Conservation (phyloP, 305 asterid genomes). For the Solanum hybrid region DNA sequence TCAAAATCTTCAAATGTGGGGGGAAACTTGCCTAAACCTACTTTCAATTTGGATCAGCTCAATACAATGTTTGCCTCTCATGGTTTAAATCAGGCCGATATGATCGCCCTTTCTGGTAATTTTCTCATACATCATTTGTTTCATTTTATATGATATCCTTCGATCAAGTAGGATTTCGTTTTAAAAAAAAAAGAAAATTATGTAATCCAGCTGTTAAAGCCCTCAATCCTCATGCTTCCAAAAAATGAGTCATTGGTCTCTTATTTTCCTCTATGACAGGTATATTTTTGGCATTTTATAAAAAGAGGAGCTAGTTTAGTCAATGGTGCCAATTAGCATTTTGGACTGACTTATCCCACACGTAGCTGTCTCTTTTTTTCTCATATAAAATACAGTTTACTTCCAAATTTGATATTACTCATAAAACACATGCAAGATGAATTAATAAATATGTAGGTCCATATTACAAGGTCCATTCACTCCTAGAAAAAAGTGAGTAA, state of each 20-base stretch:
- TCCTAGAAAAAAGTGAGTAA: neutral
- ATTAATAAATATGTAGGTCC: neutral
- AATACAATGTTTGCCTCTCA: conserved; percentile 44
- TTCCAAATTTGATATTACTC: neutral
- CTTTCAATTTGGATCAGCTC: conserved; percentile 53
- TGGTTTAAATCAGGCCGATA: conserved; percentile 50
- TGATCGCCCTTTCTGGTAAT: conserved; percentile 85
- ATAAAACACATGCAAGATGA: neutral
- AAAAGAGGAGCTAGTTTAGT: neutral
- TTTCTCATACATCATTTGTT: neutral
- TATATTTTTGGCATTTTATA: neutral
- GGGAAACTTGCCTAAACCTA: conserved; percentile 60
- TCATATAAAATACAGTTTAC: neutral
- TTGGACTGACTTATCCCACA: neutral
- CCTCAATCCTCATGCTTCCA: neutral
- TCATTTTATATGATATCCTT: neutral
- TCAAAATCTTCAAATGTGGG: conserved; percentile 52
- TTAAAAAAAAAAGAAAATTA: neutral
- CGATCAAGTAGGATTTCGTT: neutral
- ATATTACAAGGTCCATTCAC: neutral
- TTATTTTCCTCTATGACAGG: neutral
- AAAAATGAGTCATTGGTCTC: neutral
- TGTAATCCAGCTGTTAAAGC: neutral
- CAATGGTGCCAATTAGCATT: neutral
- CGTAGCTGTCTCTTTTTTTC: neutral